Evolutionary conservation across 2,329 filamentous ascomycete genomes (phyloP).

Genomic region (Neonectria magnoliae): DNA sequence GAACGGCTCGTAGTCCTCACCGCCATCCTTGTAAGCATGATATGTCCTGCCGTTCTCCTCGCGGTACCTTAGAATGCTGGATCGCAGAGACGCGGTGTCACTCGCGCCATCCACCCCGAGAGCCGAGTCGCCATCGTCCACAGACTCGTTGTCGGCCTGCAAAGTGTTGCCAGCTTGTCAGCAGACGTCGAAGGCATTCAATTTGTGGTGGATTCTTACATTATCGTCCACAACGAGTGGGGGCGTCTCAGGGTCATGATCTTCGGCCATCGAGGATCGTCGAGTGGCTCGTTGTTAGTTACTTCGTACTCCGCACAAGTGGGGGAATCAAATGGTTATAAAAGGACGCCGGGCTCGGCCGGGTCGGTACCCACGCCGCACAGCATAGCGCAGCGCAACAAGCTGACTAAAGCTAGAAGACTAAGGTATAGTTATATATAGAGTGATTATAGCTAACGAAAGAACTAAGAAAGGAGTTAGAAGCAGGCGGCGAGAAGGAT

Average conservation of each 20-base stretch:
- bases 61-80: conserved; percentile 22
- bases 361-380: no score
- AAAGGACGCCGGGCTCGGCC: no score
- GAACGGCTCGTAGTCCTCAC: neutral
- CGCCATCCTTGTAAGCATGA: neutral
- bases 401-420: no score
- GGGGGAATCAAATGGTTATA: no score
- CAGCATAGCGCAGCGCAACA: no score
- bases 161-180: neutral
- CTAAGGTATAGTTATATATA: no score
- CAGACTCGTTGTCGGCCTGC: conserved; percentile 4
- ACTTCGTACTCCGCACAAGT: no score
- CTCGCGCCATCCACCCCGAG: conserved; percentile 9
- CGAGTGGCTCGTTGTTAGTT: no score
- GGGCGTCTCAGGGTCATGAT: neutral
- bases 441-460: no score
- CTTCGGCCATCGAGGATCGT: neutral
- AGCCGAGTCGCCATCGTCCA: conserved; percentile 21
- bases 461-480: no score
- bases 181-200: neutral
- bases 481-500: no score
- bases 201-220: neutral
- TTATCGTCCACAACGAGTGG: neutral
- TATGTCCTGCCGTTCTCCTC: conserved; percentile 22
- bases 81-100: conserved; percentile 14